Evolutionary conservation across 306 rosid species (phyloP).

Genomic region (Adenanthera pavonina): DNA sequence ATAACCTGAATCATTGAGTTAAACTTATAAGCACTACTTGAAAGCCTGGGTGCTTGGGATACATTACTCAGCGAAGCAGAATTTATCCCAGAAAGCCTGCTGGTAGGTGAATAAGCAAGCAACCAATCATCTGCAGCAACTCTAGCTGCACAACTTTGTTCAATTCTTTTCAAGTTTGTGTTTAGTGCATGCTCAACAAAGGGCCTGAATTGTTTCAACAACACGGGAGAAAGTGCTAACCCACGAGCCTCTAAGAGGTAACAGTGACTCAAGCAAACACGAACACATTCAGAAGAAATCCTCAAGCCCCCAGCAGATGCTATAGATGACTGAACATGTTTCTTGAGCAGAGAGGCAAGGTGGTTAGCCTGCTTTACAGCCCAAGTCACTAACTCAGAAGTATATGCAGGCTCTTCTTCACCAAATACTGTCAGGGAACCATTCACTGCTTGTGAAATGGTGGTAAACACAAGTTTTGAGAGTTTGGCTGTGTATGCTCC

Average conservation of each 20-base stretch:
- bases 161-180: constrained; percentile 74
- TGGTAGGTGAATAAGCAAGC: constrained; percentile 57
- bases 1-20: constrained; percentile 84
- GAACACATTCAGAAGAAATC: constrained; percentile 79
- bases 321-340: constrained; percentile 66
- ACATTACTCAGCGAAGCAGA: constrained; percentile 50
- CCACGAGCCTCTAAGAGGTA: constrained; percentile 72
- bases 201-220: constrained; percentile 69
- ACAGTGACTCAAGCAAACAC: constrained; percentile 74
- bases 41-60: constrained; percentile 71
- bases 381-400: constrained; percentile 95
- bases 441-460: constrained; percentile 73
- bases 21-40: constrained; percentile 83
- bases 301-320: constrained; percentile 82
- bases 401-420: constrained; percentile 78
- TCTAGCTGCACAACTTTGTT: constrained; percentile 73
- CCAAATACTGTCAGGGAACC: constrained; percentile 75
- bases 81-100: constrained; percentile 46
- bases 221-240: constrained; percentile 77
- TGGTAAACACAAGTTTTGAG: constrained; percentile 74
- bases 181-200: constrained; percentile 63
- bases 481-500: constrained; percentile 61
- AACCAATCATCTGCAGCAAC: constrained; percentile 87
- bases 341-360: constrained; percentile 62
- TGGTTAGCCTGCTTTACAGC: constrained; percentile 69